Evolutionary conservation across 371 early-diverging fungal genomes (phyloP).

Genomic region (Sporodiniella umbellata): DNA sequence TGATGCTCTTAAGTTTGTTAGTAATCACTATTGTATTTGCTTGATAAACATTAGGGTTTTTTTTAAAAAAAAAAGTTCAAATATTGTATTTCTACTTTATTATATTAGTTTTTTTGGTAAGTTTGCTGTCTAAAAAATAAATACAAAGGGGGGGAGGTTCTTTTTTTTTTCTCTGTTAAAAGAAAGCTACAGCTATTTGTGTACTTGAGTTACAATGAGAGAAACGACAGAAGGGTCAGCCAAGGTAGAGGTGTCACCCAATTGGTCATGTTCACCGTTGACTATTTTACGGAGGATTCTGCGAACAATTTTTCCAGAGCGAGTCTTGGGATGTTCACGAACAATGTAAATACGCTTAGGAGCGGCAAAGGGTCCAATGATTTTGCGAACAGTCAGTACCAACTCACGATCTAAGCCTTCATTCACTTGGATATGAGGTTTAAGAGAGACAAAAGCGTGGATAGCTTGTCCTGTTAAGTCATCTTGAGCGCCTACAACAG

Average conservation of each 20-base stretch:
- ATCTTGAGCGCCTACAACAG: slow-evolving; percentile 91
- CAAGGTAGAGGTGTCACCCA: slow-evolving; percentile 88
- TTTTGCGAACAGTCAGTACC: slow-evolving; percentile 70
- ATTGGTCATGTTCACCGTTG: slow-evolving; percentile 74
- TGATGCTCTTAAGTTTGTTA: slow-evolving; percentile 65
- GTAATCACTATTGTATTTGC: slow-evolving; percentile 61
- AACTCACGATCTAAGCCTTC: slow-evolving; percentile 60
- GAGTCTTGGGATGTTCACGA: slow-evolving; percentile 92
- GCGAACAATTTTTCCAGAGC: slow-evolving; percentile 94
- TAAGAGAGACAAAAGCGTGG: slow-evolving; percentile 69
- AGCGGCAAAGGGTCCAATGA: slow-evolving; percentile 94
- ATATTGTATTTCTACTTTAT: neutral
- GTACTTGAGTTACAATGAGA: slow-evolving; percentile 4
- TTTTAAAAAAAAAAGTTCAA: neutral
- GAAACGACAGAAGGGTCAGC: slow-evolving; percentile 60
- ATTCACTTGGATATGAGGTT: slow-evolving; percentile 42
- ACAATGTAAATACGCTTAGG: slow-evolving; percentile 84
- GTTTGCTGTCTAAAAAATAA: no score
- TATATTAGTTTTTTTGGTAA: no score
- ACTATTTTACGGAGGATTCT: slow-evolving; percentile 88
- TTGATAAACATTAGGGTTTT: slow-evolving; percentile 13
- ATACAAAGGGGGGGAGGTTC: no score
- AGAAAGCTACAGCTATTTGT: neutral
- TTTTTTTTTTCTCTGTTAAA: no score
- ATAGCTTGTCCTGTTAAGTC: slow-evolving; percentile 88